Percentiles rank a stretch among this genome's conserved stretches.
Evolutionary conservation across 2,329 filamentous ascomycete genomes (phyloP).

Genomic region (Aspergillus sergii): DNA sequence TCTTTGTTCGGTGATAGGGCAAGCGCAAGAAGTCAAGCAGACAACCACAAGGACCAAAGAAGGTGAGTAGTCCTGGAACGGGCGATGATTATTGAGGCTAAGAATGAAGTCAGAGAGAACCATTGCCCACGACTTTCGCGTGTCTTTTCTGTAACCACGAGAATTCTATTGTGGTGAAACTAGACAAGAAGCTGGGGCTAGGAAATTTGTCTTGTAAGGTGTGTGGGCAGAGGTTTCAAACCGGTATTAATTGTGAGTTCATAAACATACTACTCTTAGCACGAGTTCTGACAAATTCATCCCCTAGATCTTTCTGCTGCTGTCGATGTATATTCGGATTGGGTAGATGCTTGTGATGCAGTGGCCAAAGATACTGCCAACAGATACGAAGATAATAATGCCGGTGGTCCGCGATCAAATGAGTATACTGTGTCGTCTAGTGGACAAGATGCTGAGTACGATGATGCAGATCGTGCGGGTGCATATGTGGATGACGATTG

Average conservation of each 20-base stretch:
- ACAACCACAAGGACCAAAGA: constrained; percentile 80
- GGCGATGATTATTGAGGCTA: constrained; percentile 12
- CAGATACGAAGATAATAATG: constrained; percentile 32
- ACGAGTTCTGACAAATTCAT: neutral
- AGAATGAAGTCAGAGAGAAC: constrained; percentile 42
- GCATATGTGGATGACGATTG: constrained; percentile 34
- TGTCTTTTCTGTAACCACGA: constrained; percentile 99
- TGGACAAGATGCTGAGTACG: constrained; percentile 21
- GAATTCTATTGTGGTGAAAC: constrained; percentile 83
- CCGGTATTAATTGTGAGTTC: constrained; percentile 81
- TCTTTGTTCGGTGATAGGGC: constrained; percentile 57
- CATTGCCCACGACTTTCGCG: constrained; percentile 75
- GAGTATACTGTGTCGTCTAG: constrained; percentile 20
- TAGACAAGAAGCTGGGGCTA: constrained; percentile 89
- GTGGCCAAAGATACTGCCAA: constrained; percentile 65
- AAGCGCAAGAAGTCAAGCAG: constrained; percentile 88
- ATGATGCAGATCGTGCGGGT: constrained; percentile 22
- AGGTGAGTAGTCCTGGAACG: constrained; percentile 54
- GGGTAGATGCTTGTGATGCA: constrained; percentile 90
- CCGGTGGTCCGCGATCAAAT: constrained; percentile 20
- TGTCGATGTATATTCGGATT: constrained; percentile 96
- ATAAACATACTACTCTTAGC: neutral
- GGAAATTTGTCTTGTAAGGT: constrained; percentile 87
- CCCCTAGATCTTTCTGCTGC: constrained; percentile 77
- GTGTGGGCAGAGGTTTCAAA: constrained; percentile 92